Evolutionary conservation across 2,329 filamentous ascomycete genomes (phyloP).

Genomic region (Emmonsiellopsis sp.): DNA sequence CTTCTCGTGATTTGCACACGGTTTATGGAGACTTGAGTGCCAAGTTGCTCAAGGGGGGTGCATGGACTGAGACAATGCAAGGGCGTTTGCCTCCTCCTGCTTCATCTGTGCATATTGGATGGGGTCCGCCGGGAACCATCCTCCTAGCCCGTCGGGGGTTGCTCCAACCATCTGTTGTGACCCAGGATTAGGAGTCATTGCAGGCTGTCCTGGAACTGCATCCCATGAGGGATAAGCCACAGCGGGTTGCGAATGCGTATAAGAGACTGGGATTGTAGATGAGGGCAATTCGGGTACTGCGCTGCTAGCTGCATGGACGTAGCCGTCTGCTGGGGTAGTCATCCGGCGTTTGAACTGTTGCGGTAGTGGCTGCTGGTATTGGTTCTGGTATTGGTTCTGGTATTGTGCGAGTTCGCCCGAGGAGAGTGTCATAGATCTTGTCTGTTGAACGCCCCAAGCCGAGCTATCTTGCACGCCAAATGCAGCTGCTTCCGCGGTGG

Average conservation of each 20-base stretch:
- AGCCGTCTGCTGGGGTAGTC: slow-evolving; percentile 25
- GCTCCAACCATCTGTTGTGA: neutral
- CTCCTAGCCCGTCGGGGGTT: neutral
- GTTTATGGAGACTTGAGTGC: no score
- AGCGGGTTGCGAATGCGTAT: neutral
- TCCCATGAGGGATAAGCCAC: neutral
- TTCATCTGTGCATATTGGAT: neutral
- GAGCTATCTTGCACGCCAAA: slow-evolving; percentile 22
- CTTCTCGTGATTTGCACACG: no score
- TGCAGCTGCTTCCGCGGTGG: slow-evolving; percentile 21
- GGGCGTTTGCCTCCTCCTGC: neutral
- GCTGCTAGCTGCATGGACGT: neutral
- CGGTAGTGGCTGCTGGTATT: slow-evolving; percentile 22
- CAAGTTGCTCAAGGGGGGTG: neutral
- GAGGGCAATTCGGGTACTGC: neutral
- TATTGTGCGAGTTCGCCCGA: slow-evolving; percentile 20
- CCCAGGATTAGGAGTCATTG: neutral
- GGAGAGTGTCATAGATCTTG: slow-evolving; percentile 27
- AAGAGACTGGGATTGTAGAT: neutral
- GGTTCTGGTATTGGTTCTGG: slow-evolving; percentile 21
- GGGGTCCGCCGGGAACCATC: neutral
- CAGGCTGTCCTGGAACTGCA: neutral
- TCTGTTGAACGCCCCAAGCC: slow-evolving; percentile 26
- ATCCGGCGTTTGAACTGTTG: slow-evolving; percentile 29
- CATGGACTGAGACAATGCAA: neutral